Evolutionary conservation across 192 early-diverging fungal genomes (phyloP), one percentile per base, ranked within the genome.

Genomic region (Coemansia sp.): DNA sequence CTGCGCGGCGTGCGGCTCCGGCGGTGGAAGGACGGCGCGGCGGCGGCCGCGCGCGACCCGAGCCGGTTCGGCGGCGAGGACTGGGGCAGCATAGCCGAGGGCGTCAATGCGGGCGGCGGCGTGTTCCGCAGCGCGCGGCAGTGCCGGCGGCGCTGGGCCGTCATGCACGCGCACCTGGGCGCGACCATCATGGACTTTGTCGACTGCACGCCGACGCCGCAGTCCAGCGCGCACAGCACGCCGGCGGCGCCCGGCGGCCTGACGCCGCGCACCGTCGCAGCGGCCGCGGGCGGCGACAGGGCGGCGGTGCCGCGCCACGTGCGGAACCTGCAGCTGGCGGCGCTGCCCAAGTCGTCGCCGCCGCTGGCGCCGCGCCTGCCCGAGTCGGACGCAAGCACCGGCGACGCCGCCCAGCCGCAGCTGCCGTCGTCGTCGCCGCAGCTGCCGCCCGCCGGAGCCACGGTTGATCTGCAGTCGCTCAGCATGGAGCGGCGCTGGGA

Each of bases 161-260:
- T 67, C 14, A 67, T 75, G 60, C 45, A 64, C 20, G 42, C 46
- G 12, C 71, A 75, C 17, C 45, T 75, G 55, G 71, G 71, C 29
- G 31, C 46, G 5, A 56, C 64, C 7, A 75, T 75, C 15, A 66
- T 75, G 71, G 71, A 75, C 19, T 75, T 67, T 58, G 71, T 75
- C 26, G 71, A 75, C 41, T 64, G 53, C 21, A 42, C 60, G 42
- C 60, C 65, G 12, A 67, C 71, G 17, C 71, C 71, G 11, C 70
- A 67, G 25, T 74, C 70, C 3, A 75, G 71, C 32, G 53, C 61
- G 4, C 60, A 67, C 14, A 47, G 47, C 34, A 75, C 71, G 3
- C 71, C 71, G 0, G 31, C 38, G 15, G 38, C 50, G 11, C 36
- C 28, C 7, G 40, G 25, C 11, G 17, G 23, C 11, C 25, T 53